Base-by-base conservation (phyloP, 306 rosid genomes). In the Cicer arietinum region DNA sequence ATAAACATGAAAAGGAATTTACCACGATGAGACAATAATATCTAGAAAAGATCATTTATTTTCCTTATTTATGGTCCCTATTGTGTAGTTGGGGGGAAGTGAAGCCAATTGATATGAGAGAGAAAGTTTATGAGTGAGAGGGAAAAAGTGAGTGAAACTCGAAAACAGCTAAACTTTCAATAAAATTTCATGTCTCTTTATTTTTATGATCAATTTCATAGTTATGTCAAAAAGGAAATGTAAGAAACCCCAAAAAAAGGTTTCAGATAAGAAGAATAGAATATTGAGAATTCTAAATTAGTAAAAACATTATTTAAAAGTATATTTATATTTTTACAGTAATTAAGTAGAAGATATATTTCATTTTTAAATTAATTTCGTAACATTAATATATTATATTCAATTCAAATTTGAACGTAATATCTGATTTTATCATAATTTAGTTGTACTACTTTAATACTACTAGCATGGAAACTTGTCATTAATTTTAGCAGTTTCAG, bases 1-100 rank as follows among this genome's bases (percentile, higher is more conserved):
- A 69, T 77, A 76, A 75, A 69, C 35, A 25, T 75, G 80, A 16
- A 35, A 35, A 68, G 50, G 68, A 53, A 81, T 80, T 80, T 56
- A 73, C 69, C 62, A 80, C 59, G 25, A 78, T 41, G 46, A 61
- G 35, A 75, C 44, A 22, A 58, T 70, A 58, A 67, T 66, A 71
- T 56, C 60, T 66, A 6, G 16, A 25, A 81, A 67, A 10, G 54
- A 61, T 60, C 42, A 82, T 86, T 86, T 72, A 84, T 62, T 84
- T 78, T 62, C 45, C 41, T 64, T 72, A 78, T 86, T 80, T 75
- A 82, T 86, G 85, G 77, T 72, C 82, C 69, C 54, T 61, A 75
- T 73, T 54, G 80, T 76, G 83, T 46, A 81, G 91, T 87, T 82
- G 89, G 88, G 76, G 66, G 75, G 72, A 73, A 51, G 78, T 77